Percentiles rank a stretch among this genome's conserved stretches.
phyloP scores from a whole-genome alignment of 2,329 filamentous ascomycete genomes.

The Fusarium dimerum region DNA sequence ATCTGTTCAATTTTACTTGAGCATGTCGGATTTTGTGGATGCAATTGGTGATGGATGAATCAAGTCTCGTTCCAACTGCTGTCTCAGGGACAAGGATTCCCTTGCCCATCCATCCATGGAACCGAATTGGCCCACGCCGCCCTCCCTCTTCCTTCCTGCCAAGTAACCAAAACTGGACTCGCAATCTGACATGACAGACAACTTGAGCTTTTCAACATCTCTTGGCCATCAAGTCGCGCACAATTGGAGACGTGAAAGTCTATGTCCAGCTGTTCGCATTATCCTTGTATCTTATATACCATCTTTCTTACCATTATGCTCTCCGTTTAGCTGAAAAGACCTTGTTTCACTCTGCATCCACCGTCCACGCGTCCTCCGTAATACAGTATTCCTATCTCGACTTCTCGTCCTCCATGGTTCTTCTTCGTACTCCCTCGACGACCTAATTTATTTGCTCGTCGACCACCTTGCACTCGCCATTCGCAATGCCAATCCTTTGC shows the following conservation, averaged over 20 bases:
- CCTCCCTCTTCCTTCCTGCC: background rate
- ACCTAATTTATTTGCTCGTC: background rate
- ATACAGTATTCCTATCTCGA: constrained; percentile 4
- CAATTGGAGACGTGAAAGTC: background rate
- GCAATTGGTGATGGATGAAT: too few species aligned
- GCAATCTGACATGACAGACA: background rate
- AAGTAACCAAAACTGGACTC: background rate
- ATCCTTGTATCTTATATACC: background rate
- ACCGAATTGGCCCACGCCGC: background rate
- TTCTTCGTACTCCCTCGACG: constrained; percentile 5
- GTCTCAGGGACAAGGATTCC: background rate
- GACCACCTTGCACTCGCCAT: background rate
- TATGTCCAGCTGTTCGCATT: background rate
- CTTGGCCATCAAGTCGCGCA: background rate
- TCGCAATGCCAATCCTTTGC: constrained; percentile 21
- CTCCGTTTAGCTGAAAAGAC: background rate
- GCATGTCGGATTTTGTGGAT: too few species aligned
- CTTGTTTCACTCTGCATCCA: background rate
- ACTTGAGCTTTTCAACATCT: background rate
- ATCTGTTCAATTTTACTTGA: too few species aligned
- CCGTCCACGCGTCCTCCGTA: background rate
- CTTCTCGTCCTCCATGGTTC: constrained; percentile 2
- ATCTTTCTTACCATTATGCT: background rate
- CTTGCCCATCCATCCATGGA: background rate
- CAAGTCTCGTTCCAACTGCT: too few species aligned